Base-by-base conservation (phyloP, 129 eudicot species). In the Lactuca sativa region DNA sequence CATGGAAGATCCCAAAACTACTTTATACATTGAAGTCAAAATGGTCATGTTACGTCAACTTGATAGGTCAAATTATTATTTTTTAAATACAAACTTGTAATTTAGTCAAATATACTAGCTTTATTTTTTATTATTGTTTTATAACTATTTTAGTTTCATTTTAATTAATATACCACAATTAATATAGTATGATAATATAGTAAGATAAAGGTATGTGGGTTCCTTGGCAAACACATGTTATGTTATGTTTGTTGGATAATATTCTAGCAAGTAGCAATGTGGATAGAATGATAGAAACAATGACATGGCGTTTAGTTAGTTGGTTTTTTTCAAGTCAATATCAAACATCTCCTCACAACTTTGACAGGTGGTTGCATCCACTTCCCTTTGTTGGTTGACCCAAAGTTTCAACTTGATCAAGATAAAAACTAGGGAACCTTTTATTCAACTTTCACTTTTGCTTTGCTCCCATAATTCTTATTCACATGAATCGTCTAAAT, bases 241-340 rank as follows among this genome's bases (percentile, higher is more conserved):
- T 38, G 59, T 54, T 41, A 4, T 38, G 1, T 34, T 31, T 67
- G 64, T 51, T 61, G 14, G 54, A 7, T 31, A 49, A 18, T 37
- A 21, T 16, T 36, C 34, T 52, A 21, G 41, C 16, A 9, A 55
- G 18, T 52, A 21, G 41, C 14, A 9, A 55, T 54, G 41, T 62
- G 66, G 79, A 70, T 80, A 68, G 75, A 66, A 66, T 37, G 75
- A 71, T 81, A 76, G 75, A 73, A 67, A 76, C 79, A 66, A 72
- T 76, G 82, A 61, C 56, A 0, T 15, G 30, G 79, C 75, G 58
- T 67, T 34, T 62, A 21, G 10, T 34, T 62, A 21, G 10, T 66
- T 47, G 37, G 40, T 17, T 76, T 9, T 59, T 6, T 53, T 49
- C 13, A 44, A 57, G 66, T 66, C 79, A 56, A 34, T 68, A 75